phyloP scores from a whole-genome alignment of 345 rosid genomes.

The Balakata baccata region DNA sequence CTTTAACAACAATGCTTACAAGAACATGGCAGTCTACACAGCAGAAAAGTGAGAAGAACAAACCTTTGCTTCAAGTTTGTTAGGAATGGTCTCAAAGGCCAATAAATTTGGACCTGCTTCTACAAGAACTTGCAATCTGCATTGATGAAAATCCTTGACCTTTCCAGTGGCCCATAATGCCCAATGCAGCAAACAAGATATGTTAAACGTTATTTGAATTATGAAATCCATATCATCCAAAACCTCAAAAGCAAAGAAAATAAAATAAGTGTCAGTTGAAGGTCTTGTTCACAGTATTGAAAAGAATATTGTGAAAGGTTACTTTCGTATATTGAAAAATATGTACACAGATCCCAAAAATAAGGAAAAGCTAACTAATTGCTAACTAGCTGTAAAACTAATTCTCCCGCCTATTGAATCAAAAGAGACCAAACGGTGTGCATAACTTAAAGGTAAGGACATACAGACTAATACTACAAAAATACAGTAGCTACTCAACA shows the following conservation, averaged over 20 bases:
- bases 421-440: too few relatives aligned
- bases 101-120: conserved; percentile 84
- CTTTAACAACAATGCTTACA: too few relatives aligned
- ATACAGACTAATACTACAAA: too few relatives aligned
- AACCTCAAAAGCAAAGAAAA: background rate
- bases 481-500: too few relatives aligned
- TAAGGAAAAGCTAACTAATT: too few relatives aligned
- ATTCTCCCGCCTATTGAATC: too few relatives aligned
- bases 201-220: background rate
- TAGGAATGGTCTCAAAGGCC: conserved; percentile 91
- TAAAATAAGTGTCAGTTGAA: background rate
- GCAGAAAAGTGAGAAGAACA: conserved; percentile 16
- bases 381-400: too few relatives aligned
- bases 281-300: too few relatives aligned
- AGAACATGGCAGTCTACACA: background rate
- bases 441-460: too few relatives aligned
- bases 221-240: background rate
- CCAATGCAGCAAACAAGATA: conserved; percentile 45
- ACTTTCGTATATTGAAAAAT: too few relatives aligned
- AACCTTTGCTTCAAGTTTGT: conserved; percentile 90
- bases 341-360: too few relatives aligned
- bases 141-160: conserved; percentile 81
- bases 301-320: too few relatives aligned
- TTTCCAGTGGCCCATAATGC: conserved; percentile 57
- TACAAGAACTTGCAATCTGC: conserved; percentile 74